Percentiles rank a stretch among this genome's conserved stretches.
These are phyloP conservation scores for Eutypella sp. DNA, from an alignment of 2,329 filamentous ascomycete genomes.

Conservation along the genomic window DNA sequence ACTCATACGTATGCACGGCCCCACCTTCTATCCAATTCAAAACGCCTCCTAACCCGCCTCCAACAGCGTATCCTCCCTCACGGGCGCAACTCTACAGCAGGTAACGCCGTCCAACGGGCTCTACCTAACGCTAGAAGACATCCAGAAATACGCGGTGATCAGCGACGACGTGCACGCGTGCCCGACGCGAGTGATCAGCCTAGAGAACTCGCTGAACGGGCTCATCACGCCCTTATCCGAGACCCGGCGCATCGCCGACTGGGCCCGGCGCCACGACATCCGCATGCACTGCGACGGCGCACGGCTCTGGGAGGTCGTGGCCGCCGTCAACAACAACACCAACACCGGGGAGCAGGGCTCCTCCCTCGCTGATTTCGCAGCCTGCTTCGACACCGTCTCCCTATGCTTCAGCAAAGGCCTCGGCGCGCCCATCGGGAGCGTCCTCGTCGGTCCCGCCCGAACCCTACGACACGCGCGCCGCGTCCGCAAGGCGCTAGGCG, in stretches of 20 bases:
- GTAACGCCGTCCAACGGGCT: slow-evolving; percentile 31
- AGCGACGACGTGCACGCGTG: slow-evolving; percentile 39
- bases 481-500: slow-evolving; percentile 76
- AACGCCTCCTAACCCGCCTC: slow-evolving; percentile 5
- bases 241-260: slow-evolving; percentile 27
- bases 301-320: slow-evolving; percentile 46
- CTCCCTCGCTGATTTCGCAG: slow-evolving; percentile 35
- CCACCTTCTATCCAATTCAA: not conserved
- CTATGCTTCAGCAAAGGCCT: slow-evolving; percentile 51
- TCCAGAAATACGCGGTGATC: slow-evolving; percentile 27
- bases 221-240: slow-evolving; percentile 31
- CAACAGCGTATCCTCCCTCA: slow-evolving; percentile 49
- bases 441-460: slow-evolving; percentile 38
- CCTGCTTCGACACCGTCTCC: slow-evolving; percentile 42
- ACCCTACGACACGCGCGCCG: slow-evolving; percentile 66
- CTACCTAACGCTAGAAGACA: slow-evolving; percentile 39
- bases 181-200: slow-evolving; percentile 35
- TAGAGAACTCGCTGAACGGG: slow-evolving; percentile 37
- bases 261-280: slow-evolving; percentile 31
- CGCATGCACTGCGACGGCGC: slow-evolving; percentile 48
- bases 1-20: not conserved
- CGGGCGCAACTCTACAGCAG: slow-evolving; percentile 57
- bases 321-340: too few species aligned
- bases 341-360: too few species aligned
- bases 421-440: slow-evolving; percentile 47